Conservation (phyloP, 495 filamentous ascomycete species). For the Parachaetomium inaequale region DNA sequence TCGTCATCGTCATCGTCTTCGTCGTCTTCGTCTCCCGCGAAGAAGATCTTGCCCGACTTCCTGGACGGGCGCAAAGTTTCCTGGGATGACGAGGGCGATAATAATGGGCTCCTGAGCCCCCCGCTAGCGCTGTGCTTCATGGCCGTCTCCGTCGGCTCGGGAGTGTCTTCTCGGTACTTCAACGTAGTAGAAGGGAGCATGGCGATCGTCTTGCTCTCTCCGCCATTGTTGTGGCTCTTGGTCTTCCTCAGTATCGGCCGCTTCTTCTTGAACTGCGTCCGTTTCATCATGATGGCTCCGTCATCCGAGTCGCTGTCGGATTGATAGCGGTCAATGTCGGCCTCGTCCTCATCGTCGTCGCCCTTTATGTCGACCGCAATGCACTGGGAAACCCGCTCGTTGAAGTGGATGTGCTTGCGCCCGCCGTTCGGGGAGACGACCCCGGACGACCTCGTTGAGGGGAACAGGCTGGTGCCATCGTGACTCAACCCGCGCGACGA, state of each 20-base stretch:
- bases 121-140: conserved; percentile 50
- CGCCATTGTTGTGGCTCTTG: conserved; percentile 45
- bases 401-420: conserved; percentile 89
- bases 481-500: conserved; percentile 54
- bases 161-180: conserved; percentile 80
- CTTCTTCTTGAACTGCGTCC: conserved; percentile 42
- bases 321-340: conserved; percentile 42
- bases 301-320: conserved; percentile 69
- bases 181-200: conserved; percentile 89
- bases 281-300: conserved; percentile 82
- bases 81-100: conserved; percentile 66
- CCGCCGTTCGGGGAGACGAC: conserved; percentile 63
- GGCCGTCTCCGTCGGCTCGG: conserved; percentile 60
- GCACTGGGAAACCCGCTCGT: conserved; percentile 91
- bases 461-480: conserved; percentile 53
- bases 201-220: conserved; percentile 86
- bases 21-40: conserved; percentile 46
- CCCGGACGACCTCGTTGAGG: conserved; percentile 60
- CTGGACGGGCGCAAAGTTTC: conserved; percentile 71
- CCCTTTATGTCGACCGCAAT: conserved; percentile 87
- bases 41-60: conserved; percentile 65
- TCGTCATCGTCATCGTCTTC: conserved; percentile 59
- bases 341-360: conserved; percentile 64
- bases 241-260: conserved; percentile 44
- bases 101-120: conserved; percentile 48